Base-by-base conservation (phyloP, 192 early-diverging fungal genomes). In the Coemansia sp. region DNA sequence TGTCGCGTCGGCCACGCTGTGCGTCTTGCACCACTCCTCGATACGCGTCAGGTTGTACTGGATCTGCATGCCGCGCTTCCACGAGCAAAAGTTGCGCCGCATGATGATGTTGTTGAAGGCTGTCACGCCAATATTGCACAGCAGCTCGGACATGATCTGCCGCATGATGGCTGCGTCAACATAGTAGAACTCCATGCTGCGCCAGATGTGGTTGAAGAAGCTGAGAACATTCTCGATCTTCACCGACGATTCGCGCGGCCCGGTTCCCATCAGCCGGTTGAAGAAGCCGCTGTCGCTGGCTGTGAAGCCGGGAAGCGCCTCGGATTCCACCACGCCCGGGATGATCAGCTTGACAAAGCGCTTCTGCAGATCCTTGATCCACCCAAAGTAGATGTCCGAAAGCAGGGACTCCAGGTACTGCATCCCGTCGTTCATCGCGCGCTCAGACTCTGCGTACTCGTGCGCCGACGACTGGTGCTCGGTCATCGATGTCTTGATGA, bases 21-120 rank as follows among this genome's bases (percentile, higher is more conserved):
- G 95, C 19, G 91, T 89, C 77, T 95, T 96, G 88, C 96, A 98
- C 98, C 98, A 99, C 75, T 99, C 98, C 78, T 98, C 94, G 66
- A 99, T 88, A 19, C 95, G 88, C 4, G 93, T 93, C 51, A 98
- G 90, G 65, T 99, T 99, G 85, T 97, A 99, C 85, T 98, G 96
- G 71, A 99, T 96, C 87, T 99, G 98, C 87, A 97, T 95, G 75
- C 95, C 95, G 71, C 98, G 91, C 82, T 99, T 98, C 95, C 96
- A 98, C 22, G 98, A 97, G 85, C 94, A 97, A 67, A 98, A 99
- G 86, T 97, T 98, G 62, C 95, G 92, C 51, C 98, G 88, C 91
- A 97, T 98, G 66, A 99, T 87, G 65, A 99, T 79, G 80, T 98
- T 94, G 85, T 99, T 99, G 73, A 98, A 98, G 1, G 95, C 91